Evolutionary conservation across 1,284 basidiomycete genomes (phyloP).

Genomic region (Cystobasidium sp.): DNA sequence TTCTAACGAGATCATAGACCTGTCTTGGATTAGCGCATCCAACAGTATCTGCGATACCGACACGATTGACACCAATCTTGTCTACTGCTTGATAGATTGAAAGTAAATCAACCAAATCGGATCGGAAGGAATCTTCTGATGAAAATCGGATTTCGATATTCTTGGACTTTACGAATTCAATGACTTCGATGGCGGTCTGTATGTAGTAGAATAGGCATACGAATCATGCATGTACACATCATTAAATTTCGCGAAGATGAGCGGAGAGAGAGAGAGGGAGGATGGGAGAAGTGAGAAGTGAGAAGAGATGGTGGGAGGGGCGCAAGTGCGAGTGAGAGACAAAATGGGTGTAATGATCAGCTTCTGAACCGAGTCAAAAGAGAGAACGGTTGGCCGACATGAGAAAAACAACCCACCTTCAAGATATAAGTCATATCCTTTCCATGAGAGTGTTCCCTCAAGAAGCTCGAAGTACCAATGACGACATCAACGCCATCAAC

Average conservation of each 20-base stretch:
- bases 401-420: constrained; percentile 62
- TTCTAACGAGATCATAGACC: constrained; percentile 97
- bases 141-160: constrained; percentile 99
- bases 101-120: constrained; percentile 96
- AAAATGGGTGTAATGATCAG: too few species aligned
- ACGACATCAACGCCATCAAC: constrained; percentile 99
- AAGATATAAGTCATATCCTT: constrained; percentile 99
- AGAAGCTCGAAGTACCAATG: constrained; percentile 98
- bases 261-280: too few species aligned
- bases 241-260: too few species aligned
- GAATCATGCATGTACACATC: background rate
- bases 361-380: background rate
- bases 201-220: background rate
- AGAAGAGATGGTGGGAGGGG: background rate
- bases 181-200: constrained; percentile 82
- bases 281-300: background rate
- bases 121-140: constrained; percentile 99
- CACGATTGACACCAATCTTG: constrained; percentile 98
- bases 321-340: too few species aligned
- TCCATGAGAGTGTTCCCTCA: constrained; percentile 98
- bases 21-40: constrained; percentile 98
- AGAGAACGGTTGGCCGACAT: background rate
- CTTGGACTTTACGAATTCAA: constrained; percentile 99
- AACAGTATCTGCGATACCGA: constrained; percentile 99
- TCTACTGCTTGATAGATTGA: constrained; percentile 99